These are phyloP conservation scores for Dendrobium huoshanense DNA, from an alignment of 106 monocot species.

Conservation along the genomic window DNA sequence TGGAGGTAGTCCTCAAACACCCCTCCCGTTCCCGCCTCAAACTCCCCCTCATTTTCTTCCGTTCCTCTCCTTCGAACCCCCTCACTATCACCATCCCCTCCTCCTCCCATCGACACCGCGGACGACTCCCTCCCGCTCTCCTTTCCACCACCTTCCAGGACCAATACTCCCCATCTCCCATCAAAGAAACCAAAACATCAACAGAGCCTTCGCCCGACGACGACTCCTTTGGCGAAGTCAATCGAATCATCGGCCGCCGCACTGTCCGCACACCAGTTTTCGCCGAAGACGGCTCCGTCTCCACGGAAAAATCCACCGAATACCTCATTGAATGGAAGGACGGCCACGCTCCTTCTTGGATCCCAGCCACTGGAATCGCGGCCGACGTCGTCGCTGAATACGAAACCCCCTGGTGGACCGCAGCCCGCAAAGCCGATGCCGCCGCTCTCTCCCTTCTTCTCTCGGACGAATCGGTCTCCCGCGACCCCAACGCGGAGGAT, in stretches of 20 bases:
- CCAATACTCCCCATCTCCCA: slow-evolving; percentile 24
- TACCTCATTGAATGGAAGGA: slow-evolving; percentile 81
- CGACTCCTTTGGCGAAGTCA: slow-evolving; percentile 68
- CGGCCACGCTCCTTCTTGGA: slow-evolving; percentile 71
- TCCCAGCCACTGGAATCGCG: slow-evolving; percentile 41
- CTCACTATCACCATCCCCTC: not conserved
- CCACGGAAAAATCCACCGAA: slow-evolving; percentile 33
- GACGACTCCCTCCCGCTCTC: not conserved
- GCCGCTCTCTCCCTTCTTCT: slow-evolving; percentile 40
- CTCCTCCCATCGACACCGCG: not conserved
- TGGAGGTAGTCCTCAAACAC: slow-evolving; percentile 11
- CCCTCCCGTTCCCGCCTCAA: slow-evolving; percentile 17
- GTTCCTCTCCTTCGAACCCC: not conserved
- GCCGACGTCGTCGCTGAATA: slow-evolving; percentile 83
- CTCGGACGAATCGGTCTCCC: slow-evolving; percentile 24
- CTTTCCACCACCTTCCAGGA: slow-evolving; percentile 37
- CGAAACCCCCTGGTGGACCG: slow-evolving; percentile 91
- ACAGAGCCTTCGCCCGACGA: slow-evolving; percentile 17
- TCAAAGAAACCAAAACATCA: not conserved
- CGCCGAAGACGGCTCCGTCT: slow-evolving; percentile 29
- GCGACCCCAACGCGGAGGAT: slow-evolving; percentile 64
- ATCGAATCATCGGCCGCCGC: slow-evolving; percentile 64
- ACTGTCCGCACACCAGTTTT: slow-evolving; percentile 26
- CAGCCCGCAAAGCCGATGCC: slow-evolving; percentile 70
- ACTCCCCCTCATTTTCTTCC: not conserved